Conservation (phyloP, 306 rosid species). For the Quercus gilva region DNA sequence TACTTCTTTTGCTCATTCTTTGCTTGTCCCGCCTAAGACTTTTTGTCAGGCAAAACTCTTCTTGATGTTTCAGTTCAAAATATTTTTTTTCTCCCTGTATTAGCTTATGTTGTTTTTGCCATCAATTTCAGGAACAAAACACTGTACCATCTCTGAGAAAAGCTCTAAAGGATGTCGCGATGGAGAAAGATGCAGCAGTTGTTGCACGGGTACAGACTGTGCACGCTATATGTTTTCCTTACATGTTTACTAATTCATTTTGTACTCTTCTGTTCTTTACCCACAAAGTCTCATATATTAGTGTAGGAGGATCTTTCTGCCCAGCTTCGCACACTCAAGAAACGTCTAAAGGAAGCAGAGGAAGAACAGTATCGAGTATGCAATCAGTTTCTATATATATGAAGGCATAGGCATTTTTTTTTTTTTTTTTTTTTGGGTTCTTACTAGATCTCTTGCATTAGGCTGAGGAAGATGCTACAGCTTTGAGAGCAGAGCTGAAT, state of each 20-base stretch:
- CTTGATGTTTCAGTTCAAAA: background rate
- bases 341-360: constrained; percentile 85
- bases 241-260: constrained; percentile 6
- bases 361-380: constrained; percentile 95
- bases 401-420: background rate
- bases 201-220: constrained; percentile 61
- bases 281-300: constrained; percentile 10
- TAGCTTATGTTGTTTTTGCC: background rate
- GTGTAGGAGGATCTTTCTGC: constrained; percentile 90
- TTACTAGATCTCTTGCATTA: constrained; percentile 42
- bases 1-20: background rate
- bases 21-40: background rate
- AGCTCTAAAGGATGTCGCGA: constrained; percentile 91
- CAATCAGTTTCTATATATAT: constrained; percentile 13
- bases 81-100: background rate
- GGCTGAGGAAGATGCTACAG: constrained; percentile 99
- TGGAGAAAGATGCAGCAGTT: constrained; percentile 98
- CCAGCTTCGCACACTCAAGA: constrained; percentile 81
- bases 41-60: background rate
- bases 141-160: constrained; percentile 83
- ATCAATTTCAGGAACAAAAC: constrained; percentile 53
- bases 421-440: constrained; percentile 7
- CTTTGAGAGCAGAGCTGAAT: constrained; percentile 87
- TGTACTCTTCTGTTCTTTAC: constrained; percentile 12
- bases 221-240: background rate